These are phyloP conservation scores for Mycena rebaudengoi DNA, from an alignment of 768 basidiomycete genomes.

Conservation along the genomic window DNA sequence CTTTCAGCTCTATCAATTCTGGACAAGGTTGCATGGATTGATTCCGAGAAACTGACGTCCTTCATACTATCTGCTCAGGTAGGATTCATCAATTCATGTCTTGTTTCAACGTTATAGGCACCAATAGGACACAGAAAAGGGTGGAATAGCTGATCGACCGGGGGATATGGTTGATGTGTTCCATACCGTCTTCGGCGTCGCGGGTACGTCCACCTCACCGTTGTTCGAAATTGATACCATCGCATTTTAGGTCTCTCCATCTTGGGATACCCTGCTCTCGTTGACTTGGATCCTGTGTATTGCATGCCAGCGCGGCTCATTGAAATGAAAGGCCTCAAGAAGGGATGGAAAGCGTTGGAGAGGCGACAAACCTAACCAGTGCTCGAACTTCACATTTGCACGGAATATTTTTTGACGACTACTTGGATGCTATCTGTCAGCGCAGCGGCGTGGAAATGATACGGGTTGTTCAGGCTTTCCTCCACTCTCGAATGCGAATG, in stretches of 20 bases:
- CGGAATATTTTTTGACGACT: too few species aligned
- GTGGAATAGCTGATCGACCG: constrained; percentile 94
- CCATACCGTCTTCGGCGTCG: constrained; percentile 92
- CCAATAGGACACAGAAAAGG: constrained; percentile 82
- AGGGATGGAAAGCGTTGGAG: constrained; percentile 67
- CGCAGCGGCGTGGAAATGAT: too few species aligned
- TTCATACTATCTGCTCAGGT: constrained; percentile 94
- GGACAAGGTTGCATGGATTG: constrained; percentile 50
- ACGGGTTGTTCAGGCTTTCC: too few species aligned
- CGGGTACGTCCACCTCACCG: constrained; percentile 56
- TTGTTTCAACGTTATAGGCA: too few species aligned
- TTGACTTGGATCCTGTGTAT: constrained; percentile 92
- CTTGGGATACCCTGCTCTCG: constrained; percentile 84
- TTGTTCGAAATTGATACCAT: neutral
- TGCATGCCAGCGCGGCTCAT: constrained; percentile 91
- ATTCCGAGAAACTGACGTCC: constrained; percentile 57
- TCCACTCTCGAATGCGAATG: too few species aligned
- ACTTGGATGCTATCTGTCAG: too few species aligned
- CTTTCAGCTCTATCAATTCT: constrained; percentile 89
- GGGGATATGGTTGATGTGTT: constrained; percentile 98
- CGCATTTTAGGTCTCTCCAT: constrained; percentile 77
- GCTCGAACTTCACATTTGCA: too few species aligned
- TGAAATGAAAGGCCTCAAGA: constrained; percentile 72
- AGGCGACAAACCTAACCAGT: too few species aligned
- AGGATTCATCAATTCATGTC: too few species aligned